These are phyloP conservation scores for Neocatenulostroma microsporum DNA, from an alignment of 2,329 filamentous ascomycete species.

Conservation along the genomic window DNA sequence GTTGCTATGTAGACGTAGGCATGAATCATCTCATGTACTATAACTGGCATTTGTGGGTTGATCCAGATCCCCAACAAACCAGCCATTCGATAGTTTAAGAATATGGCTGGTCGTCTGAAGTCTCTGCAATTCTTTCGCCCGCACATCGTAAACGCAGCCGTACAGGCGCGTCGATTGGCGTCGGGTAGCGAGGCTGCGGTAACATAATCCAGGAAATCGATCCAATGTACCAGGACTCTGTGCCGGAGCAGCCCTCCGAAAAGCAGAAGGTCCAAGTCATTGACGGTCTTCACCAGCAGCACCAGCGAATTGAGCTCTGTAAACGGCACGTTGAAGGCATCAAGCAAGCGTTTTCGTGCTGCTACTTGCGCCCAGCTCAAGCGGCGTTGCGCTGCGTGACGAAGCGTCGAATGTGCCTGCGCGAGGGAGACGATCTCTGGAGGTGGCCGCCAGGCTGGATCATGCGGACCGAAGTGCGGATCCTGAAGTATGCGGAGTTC, in stretches of 20 bases:
- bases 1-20: conserved; percentile 5
- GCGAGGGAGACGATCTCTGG: not conserved
- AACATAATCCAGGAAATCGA: conserved; percentile 1
- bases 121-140: too few species aligned
- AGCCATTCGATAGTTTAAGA: too few species aligned
- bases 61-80: too few species aligned
- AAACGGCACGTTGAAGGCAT: not conserved
- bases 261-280: conserved; percentile 3
- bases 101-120: too few species aligned
- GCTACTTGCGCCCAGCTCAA: conserved; percentile 1
- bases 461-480: not conserved
- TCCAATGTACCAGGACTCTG: conserved; percentile 4
- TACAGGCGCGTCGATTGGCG: too few species aligned
- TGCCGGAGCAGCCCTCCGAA: conserved; percentile 1
- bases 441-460: not conserved
- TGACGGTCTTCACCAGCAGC: conserved; percentile 3
- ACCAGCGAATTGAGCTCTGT: not conserved
- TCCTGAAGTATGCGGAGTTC: conserved; percentile 3
- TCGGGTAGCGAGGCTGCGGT: too few species aligned
- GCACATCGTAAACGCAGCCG: too few species aligned
- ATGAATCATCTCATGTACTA: conserved; percentile 6
- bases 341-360: conserved; percentile 1
- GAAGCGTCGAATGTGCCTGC: conserved; percentile 1
- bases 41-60: too few species aligned
- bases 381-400: not conserved